phyloP scores from a whole-genome alignment of 2,329 filamentous ascomycete genomes.

The Cercospora citrullina region DNA sequence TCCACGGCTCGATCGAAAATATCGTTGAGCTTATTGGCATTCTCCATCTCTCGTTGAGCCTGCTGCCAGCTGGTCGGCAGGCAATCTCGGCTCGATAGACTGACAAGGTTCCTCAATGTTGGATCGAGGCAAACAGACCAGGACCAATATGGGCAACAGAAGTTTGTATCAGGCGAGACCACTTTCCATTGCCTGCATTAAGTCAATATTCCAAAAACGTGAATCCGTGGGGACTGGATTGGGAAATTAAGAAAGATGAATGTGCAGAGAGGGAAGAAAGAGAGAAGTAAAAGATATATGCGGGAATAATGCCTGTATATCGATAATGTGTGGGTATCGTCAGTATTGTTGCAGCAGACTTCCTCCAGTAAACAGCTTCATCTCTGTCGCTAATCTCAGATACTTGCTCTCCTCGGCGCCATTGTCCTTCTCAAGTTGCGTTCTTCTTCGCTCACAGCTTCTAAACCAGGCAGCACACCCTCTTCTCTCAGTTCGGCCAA shows the following conservation, averaged over 20 bases:
- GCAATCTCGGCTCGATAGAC: background rate
- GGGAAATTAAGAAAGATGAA: background rate
- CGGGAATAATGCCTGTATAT: background rate
- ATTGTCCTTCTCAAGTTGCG: conserved; percentile 55
- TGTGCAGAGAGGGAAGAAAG: background rate
- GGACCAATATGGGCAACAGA: background rate
- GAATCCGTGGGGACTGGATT: background rate
- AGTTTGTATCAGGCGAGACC: background rate
- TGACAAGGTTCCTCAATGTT: background rate
- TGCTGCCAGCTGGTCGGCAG: background rate
- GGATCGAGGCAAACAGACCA: background rate
- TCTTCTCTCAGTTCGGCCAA: conserved; percentile 74
- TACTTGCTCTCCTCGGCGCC: conserved; percentile 52
- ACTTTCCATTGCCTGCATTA: background rate
- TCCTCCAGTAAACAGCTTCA: background rate
- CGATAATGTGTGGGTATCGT: conserved; percentile 5
- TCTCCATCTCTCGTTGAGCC: background rate
- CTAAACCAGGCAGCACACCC: conserved; percentile 65
- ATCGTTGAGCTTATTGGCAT: background rate
- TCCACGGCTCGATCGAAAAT: background rate
- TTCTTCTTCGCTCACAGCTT: conserved; percentile 51
- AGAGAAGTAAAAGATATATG: background rate
- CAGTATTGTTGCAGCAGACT: background rate
- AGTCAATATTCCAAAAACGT: background rate
- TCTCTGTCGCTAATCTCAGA: conserved; percentile 32